Evolutionary conservation across 768 basidiomycete species (phyloP).

Genomic region (Cystofilobasidium ferigula): DNA sequence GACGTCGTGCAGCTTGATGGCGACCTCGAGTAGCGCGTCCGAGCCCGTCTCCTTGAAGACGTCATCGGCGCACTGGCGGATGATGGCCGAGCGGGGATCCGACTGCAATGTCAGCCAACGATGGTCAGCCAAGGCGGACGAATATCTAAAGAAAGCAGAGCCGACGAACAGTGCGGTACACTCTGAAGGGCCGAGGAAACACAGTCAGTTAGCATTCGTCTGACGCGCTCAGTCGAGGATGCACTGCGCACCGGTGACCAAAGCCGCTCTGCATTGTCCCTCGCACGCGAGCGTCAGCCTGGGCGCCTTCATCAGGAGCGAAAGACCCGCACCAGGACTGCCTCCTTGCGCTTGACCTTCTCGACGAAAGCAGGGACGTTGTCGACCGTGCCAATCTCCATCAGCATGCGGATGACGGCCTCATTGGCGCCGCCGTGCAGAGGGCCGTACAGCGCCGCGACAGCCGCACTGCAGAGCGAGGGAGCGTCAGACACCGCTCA

Average conservation of each 20-base stretch:
- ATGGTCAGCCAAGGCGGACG: too few relatives aligned
- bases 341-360: constrained; percentile 75
- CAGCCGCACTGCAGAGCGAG: constrained; percentile 52
- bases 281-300: not conserved
- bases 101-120: constrained; percentile 50
- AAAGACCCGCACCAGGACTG: constrained; percentile 43
- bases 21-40: constrained; percentile 74
- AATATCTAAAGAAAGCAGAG: not conserved
- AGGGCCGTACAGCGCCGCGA: constrained; percentile 62
- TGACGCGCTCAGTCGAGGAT: not conserved
- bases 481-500: constrained; percentile 4
- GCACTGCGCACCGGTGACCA: constrained; percentile 42
- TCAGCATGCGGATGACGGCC: constrained; percentile 86
- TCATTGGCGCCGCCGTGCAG: constrained; percentile 65
- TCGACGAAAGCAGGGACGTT: constrained; percentile 78
- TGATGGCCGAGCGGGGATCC: constrained; percentile 81
- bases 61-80: constrained; percentile 78
- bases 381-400: constrained; percentile 70
- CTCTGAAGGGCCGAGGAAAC: too few relatives aligned
- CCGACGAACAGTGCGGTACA: too few relatives aligned
- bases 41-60: constrained; percentile 82
- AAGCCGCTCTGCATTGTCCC: constrained; percentile 3
- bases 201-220: too few relatives aligned
- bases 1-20: constrained; percentile 74
- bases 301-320: not conserved